Evolutionary conservation across 176 grass and related monocot genomes (phyloP).

Genomic region (Aegilops umbellulata): DNA sequence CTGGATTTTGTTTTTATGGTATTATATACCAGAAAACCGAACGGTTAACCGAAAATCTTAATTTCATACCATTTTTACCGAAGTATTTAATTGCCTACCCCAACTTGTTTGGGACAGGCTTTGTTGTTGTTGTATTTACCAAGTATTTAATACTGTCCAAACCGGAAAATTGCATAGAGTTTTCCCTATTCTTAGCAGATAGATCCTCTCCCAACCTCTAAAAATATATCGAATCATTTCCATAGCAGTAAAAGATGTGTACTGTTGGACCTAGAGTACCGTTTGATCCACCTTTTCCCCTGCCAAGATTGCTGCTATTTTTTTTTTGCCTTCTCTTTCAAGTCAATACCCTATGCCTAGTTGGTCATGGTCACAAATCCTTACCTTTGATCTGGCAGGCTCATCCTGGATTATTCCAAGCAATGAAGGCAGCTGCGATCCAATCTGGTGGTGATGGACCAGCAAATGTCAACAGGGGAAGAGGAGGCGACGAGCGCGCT

Average conservation of each 20-base stretch:
- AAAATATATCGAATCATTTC: not conserved
- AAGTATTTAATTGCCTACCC: too few relatives aligned
- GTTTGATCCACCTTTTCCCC: not conserved
- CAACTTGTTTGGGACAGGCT: too few relatives aligned
- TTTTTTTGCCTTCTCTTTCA: not conserved
- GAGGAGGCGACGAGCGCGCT: conserved; percentile 76
- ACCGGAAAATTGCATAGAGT: too few relatives aligned
- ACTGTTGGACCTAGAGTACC: not conserved
- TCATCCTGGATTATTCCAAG: conserved; percentile 74
- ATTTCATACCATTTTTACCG: too few relatives aligned
- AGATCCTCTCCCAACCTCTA: not conserved
- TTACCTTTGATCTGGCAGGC: conserved; percentile 40
- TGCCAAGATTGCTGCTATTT: not conserved
- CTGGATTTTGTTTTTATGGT: too few relatives aligned
- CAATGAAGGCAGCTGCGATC: conserved; percentile 73
- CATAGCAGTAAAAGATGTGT: not conserved
- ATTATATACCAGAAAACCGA: too few relatives aligned
- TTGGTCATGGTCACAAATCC: not conserved
- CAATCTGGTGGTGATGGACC: conserved; percentile 47
- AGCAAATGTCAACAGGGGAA: conserved; percentile 46
- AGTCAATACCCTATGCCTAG: not conserved
- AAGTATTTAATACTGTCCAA: too few relatives aligned
- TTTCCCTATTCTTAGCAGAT: too few relatives aligned
- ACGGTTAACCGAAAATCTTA: too few relatives aligned
- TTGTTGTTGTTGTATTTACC: too few relatives aligned